These are phyloP conservation scores for Stagonosporopsis cucurbitacearum DNA, from an alignment of 2,329 filamentous ascomycete genomes.

Conservation along the genomic window DNA sequence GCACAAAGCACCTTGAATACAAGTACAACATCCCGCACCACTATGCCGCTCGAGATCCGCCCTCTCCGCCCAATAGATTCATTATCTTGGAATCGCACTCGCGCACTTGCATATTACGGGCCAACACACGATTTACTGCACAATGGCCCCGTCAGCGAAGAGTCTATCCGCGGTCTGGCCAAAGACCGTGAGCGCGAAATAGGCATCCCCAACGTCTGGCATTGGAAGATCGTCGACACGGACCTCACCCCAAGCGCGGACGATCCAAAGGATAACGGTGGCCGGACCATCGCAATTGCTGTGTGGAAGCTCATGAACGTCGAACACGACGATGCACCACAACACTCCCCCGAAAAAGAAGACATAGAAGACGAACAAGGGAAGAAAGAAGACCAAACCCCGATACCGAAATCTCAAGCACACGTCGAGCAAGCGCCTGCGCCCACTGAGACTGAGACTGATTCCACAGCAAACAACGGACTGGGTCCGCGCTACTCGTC, in stretches of 20 bases:
- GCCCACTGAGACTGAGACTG: constrained; percentile 4
- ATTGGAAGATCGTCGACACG: constrained; percentile 44
- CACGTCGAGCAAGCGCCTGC: constrained; percentile 1
- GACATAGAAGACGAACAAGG: background rate
- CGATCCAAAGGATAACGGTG: constrained; percentile 32
- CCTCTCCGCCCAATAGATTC: constrained; percentile 32
- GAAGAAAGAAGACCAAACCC: background rate
- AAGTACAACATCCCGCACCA: background rate
- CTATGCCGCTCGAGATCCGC: constrained; percentile 35
- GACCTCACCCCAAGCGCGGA: constrained; percentile 30
- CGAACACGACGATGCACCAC: background rate
- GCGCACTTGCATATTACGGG: constrained; percentile 37
- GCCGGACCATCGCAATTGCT: constrained; percentile 37
- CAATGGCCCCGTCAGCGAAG: constrained; percentile 30
- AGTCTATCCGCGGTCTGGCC: constrained; percentile 34
- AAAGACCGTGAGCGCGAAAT: constrained; percentile 33
- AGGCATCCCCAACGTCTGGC: constrained; percentile 31
- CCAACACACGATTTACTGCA: constrained; percentile 41
- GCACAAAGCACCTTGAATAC: background rate
- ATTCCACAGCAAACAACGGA: background rate
- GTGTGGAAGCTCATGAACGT: constrained; percentile 37
- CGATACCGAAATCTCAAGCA: background rate
- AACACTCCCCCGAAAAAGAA: background rate
- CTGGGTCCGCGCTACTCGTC: constrained; percentile 58
- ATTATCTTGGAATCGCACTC: constrained; percentile 39